These are phyloP conservation scores for Aspergillus steynii DNA, from an alignment of 495 filamentous ascomycete species.

Conservation along the genomic window DNA sequence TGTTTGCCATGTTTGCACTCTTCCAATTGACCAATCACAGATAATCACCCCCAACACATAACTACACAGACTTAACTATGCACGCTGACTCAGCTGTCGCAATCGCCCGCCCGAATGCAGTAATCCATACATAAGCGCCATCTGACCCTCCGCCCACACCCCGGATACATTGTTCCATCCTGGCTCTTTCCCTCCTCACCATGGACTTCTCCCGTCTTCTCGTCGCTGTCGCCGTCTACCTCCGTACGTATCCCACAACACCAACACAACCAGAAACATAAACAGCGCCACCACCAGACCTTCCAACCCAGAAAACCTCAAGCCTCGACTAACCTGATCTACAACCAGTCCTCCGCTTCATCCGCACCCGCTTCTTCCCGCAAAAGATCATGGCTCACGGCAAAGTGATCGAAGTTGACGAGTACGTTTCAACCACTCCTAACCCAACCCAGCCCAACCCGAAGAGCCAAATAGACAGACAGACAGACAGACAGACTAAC, in stretches of 20 bases:
- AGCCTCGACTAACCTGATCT: not conserved
- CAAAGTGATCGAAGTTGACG: constrained; percentile 20
- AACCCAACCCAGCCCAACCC: not conserved
- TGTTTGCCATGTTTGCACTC: not conserved
- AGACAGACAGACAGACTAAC: no score
- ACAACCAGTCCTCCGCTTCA: not conserved
- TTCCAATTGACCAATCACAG: not conserved
- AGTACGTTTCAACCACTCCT: constrained; percentile 7
- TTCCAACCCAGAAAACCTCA: no score
- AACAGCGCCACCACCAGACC: not conserved
- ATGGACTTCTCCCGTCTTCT: not conserved
- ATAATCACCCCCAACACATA: not conserved
- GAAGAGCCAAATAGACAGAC: not conserved
- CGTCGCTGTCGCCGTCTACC: not conserved
- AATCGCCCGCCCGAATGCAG: not conserved
- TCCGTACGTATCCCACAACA: not conserved
- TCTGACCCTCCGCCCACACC: not conserved
- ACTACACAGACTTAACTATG: not conserved
- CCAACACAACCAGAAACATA: no score
- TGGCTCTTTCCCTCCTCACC: not conserved
- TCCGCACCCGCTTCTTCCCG: not conserved
- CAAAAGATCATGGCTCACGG: constrained; percentile 15
- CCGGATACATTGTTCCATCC: not conserved
- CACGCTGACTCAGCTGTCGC: not conserved
- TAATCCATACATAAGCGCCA: not conserved